These are phyloP conservation scores for Tuber microsphaerosporum DNA, from an alignment of 495 filamentous ascomycete species.

Conservation along the genomic window DNA sequence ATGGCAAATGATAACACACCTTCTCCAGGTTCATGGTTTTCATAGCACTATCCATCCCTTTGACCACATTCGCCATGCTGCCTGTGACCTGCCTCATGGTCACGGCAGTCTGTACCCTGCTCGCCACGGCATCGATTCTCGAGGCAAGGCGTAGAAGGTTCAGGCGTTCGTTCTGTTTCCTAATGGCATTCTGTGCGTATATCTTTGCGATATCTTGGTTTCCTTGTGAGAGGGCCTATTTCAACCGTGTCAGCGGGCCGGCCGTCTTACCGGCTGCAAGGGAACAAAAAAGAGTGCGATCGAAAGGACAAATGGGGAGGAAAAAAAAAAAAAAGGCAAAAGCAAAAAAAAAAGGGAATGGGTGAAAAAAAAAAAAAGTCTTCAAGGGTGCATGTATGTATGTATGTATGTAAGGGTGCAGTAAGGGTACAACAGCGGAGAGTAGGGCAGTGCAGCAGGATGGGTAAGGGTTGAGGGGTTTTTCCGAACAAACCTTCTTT, in stretches of 20 bases:
- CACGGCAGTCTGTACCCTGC: constrained; percentile 58
- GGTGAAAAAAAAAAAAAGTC: background rate
- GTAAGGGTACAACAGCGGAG: constrained; percentile 5
- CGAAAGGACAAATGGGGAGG: background rate
- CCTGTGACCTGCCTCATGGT: constrained; percentile 60
- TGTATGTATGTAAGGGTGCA: background rate
- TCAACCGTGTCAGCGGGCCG: constrained; percentile 1
- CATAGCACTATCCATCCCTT: constrained; percentile 61
- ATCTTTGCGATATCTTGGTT: constrained; percentile 71
- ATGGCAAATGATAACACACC: constrained; percentile 41
- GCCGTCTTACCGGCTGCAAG: background rate
- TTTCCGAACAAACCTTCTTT: constrained; percentile 55
- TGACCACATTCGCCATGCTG: constrained; percentile 58
- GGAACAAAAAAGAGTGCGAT: background rate
- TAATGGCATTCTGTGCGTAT: constrained; percentile 76
- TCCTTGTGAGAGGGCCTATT: constrained; percentile 55
- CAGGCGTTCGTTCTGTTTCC: constrained; percentile 64
- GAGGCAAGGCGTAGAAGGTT: constrained; percentile 56
- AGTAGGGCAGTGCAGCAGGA: background rate
- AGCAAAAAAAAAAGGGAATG: background rate
- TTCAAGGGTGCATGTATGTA: constrained; percentile 1
- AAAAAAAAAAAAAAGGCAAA: background rate
- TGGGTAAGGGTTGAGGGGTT: constrained; percentile 15
- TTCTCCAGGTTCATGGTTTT: constrained; percentile 65
- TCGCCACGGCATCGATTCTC: constrained; percentile 57